These are phyloP conservation scores for Irpex sp. DNA, from an alignment of 1,284 basidiomycete genomes.

Conservation along the genomic window DNA sequence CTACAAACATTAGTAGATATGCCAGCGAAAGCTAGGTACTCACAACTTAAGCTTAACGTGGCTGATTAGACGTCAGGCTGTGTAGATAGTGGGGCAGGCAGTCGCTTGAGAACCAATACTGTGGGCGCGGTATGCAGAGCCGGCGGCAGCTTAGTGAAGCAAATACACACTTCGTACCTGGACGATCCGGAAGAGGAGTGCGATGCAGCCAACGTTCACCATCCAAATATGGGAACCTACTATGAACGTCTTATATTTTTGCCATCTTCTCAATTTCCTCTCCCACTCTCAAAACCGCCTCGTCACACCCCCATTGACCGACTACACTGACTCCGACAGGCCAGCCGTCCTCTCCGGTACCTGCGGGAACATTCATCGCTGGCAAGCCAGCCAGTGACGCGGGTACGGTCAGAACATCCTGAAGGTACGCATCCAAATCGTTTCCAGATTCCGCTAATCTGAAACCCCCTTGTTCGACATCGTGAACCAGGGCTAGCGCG, in stretches of 20 bases:
- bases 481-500: slow-evolving; percentile 53
- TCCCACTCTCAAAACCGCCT: slow-evolving; percentile 58
- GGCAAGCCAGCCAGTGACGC: slow-evolving; percentile 90
- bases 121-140: neutral
- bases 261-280: slow-evolving; percentile 24
- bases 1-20: no score
- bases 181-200: neutral
- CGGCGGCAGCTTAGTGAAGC: neutral
- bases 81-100: neutral
- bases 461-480: neutral
- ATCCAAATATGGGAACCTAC: no score
- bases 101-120: neutral
- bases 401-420: slow-evolving; percentile 91
- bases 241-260: neutral
- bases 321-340: slow-evolving; percentile 85
- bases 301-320: slow-evolving; percentile 89
- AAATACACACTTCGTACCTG: neutral
- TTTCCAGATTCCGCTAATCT: neutral
- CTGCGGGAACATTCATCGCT: slow-evolving; percentile 72
- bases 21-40: neutral
- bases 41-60: neutral
- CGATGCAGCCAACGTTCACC: neutral
- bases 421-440: slow-evolving; percentile 66
- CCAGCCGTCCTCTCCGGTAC: slow-evolving; percentile 58
- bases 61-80: no score